Percentiles rank a stretch among this genome's conserved stretches.
Conservation (phyloP, 2,329 filamentous ascomycete genomes). For the Neopestalotiopsis clavispora region DNA sequence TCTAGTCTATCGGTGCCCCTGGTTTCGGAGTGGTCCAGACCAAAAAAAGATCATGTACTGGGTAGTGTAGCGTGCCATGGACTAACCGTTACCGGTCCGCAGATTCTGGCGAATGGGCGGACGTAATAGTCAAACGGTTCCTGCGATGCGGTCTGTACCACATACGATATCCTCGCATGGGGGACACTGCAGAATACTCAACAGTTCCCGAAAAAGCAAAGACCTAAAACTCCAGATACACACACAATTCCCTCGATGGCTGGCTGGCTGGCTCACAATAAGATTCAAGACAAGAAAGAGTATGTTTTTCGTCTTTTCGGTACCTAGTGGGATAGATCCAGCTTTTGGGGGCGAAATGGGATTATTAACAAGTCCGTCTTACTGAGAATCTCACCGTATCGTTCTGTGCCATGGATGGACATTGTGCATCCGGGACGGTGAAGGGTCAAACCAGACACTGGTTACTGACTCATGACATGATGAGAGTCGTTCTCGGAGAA, state of each 20-base stretch:
- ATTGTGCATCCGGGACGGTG: conserved; percentile 4
- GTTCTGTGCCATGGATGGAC: not conserved
- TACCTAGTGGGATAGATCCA: not conserved
- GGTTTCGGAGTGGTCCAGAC: conserved; percentile 1
- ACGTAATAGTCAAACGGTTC: not conserved
- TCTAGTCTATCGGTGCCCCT: not conserved
- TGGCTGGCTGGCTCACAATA: not conserved
- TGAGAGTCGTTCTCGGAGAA: not conserved
- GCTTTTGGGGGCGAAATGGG: not conserved
- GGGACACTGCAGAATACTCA: not conserved
- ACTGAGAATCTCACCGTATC: not conserved
- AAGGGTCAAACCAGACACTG: not conserved
- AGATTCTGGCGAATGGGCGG: not conserved
- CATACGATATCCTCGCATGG: not conserved
- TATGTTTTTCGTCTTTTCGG: not conserved
- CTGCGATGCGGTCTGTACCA: not conserved
- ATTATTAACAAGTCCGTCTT: not conserved
- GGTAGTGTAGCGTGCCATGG: not conserved
- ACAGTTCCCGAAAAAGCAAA: not conserved
- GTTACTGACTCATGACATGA: not conserved
- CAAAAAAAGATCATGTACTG: not conserved
- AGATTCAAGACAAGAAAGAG: not conserved
- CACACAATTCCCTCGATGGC: not conserved
- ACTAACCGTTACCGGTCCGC: not conserved
- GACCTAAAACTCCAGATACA: not conserved